Base-by-base conservation (phyloP, 345 rosid species). In the Atalantia buxifolia region DNA sequence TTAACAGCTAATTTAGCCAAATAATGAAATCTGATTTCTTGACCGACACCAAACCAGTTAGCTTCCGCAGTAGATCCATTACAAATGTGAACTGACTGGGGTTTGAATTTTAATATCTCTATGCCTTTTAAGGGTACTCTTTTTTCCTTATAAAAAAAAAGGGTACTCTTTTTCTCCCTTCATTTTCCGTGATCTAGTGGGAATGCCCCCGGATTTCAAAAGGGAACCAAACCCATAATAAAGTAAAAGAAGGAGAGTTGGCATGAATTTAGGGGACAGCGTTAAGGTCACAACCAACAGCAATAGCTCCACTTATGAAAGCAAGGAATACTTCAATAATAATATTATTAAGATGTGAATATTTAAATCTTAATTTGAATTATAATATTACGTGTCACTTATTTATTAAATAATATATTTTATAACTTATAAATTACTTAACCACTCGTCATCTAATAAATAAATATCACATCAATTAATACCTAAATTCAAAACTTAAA, bases 191-290 rank as follows among this genome's bases (percentile, higher is more conserved):
- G 45, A 80, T 63, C 50, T 28, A 48, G 61, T 76, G 79, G 57
- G 81, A 56, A 78, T 12, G 33, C 35, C 33, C 40, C 16, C 45
- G 12, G 27, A 14, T 74, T 76, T 27, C 27, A 14, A 68, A 72
- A 21, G 25, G 9, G 69, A 28, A 14, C 55, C 42, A n/a, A 57
- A 8, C 63, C 74, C 69, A 16, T 27, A 73, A 74, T 77, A 71
- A 60, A 36, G 48, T 4, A 56, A 57, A 79, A 56, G 64, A 18
- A 25, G 55, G 38, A 62, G 63, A 68, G 30, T 28, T 60, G 38
- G 76, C 66, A 75, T 22, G 72, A 64, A 36, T 71, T 76, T 81
- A 3, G 64, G 84, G 82, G 72, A 59, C 71, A 18, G 16, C 61
- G 77, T 69, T 63, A 45, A 22, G 64, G 31, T 35, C 72, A 77